Conservation (phyloP, 2,329 filamentous ascomycete genomes). For the Hymenoscyphus salicellus region DNA sequence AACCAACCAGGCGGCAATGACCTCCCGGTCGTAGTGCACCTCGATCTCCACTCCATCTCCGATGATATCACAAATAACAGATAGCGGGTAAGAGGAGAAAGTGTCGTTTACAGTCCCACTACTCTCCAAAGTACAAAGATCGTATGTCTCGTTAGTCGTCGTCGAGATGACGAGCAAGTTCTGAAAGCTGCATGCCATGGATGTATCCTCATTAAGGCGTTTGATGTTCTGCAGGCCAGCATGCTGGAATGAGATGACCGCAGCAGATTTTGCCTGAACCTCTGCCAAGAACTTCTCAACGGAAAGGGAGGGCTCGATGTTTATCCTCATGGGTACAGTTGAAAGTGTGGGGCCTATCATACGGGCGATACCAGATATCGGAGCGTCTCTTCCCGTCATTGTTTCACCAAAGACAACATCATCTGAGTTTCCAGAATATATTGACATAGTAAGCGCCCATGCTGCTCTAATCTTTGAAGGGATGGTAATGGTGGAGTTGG, state of each 20-base stretch:
- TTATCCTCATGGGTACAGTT: slow-evolving; percentile 42
- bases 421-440: slow-evolving; percentile 40
- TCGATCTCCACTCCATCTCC: slow-evolving; percentile 5
- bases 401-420: slow-evolving; percentile 43
- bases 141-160: slow-evolving; percentile 4
- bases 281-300: slow-evolving; percentile 43
- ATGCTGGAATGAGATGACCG: neutral
- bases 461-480: slow-evolving; percentile 28
- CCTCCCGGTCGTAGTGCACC: slow-evolving; percentile 13
- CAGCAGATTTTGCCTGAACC: slow-evolving; percentile 41
- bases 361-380: slow-evolving; percentile 39
- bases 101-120: slow-evolving; percentile 11
- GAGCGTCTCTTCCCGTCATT: slow-evolving; percentile 41
- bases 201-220: slow-evolving; percentile 15
- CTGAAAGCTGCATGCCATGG: slow-evolving; percentile 19
- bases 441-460: slow-evolving; percentile 41
- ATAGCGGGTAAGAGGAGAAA: slow-evolving; percentile 16
- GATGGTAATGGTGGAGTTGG: slow-evolving; percentile 24
- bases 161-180: slow-evolving; percentile 12
- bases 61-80: slow-evolving; percentile 11
- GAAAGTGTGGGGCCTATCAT: slow-evolving; percentile 45
- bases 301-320: slow-evolving; percentile 32
- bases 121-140: neutral
- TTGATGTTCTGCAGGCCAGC: slow-evolving; percentile 16
- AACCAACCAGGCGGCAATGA: slow-evolving; percentile 11